Base-by-base conservation (phyloP, 2,329 filamentous ascomycete genomes). In the Xylaria sp. region DNA sequence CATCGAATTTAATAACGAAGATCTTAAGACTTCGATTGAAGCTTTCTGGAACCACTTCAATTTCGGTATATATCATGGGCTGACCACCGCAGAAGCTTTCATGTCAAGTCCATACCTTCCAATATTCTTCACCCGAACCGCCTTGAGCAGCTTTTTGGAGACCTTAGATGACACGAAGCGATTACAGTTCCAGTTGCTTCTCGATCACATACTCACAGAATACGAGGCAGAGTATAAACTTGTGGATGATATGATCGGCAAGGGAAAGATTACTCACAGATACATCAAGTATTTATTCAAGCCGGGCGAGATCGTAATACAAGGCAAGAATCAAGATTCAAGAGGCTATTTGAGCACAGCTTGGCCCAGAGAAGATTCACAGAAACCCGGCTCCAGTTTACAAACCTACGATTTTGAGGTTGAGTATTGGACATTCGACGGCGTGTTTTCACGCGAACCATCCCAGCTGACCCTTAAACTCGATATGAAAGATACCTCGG, bases 231-330 rank as follows among this genome's bases (percentile, higher is more conserved):
- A 63, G n/a, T 59, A 58, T 28, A 18, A 36, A 6, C 15, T 23
- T 15, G 41, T 59, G 20, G 53, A 58, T 13, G 8, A 30, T 13
- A 58, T 46, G 20, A 48, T 13, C 4, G 10, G 6, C 3, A 43
- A 32, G 3, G 30, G 45, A 28, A 46, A n/a, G 20, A 65, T 60
- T 13, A 55, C 23, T 13, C 6, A 30, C n/a, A 15, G 7, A 30
- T 45, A 60, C 20, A 53, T 65, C 8, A 34, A 25, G 12, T 65
- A 65, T 30, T 55, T 65, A 36, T 53, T 65, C 8, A 65, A 53
- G 10, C 63, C 46, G 6, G 63, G 63, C 1, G 63, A 46, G n/a
- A 28, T 65, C 2, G 15, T 65, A 4, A 56, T 65, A 10, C 9
- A 20, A 41, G 43, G 45, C 0, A 65, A 2, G 12, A 7, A 52